phyloP scores from a whole-genome alignment of 2,329 filamentous ascomycete genomes.

The Nigrograna mackinnonii region DNA sequence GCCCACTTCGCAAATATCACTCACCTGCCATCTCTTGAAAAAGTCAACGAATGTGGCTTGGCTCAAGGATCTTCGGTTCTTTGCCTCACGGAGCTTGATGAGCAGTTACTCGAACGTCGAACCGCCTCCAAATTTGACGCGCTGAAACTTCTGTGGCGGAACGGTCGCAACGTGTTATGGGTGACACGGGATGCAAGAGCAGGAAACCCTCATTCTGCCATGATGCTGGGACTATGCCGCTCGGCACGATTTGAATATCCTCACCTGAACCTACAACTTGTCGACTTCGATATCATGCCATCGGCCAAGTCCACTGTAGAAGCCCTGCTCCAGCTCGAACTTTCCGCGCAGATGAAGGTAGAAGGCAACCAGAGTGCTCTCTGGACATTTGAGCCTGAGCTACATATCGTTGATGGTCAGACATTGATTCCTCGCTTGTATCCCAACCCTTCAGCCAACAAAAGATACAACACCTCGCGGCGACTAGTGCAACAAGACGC shows the following conservation, averaged over 20 bases:
- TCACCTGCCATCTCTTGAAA: conserved; percentile 1
- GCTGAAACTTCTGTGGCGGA: conserved; percentile 7
- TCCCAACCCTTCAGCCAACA: conserved; percentile 10
- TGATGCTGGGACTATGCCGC: conserved; percentile 15
- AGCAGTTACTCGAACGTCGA: conserved; percentile 8
- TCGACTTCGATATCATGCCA: conserved; percentile 6
- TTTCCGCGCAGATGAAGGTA: too few species aligned
- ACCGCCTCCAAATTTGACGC: conserved; percentile 7
- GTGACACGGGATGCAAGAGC: conserved; percentile 17
- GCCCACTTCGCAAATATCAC: conserved; percentile 1
- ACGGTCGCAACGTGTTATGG: conserved; percentile 22
- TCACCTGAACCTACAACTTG: conserved; percentile 6
- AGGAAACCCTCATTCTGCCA: conserved; percentile 18
- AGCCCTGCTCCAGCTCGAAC: too few species aligned
- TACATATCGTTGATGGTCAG: conserved; percentile 3
- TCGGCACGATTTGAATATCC: conserved; percentile 3
- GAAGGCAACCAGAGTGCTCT: too few species aligned
- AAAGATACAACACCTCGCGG: conserved; percentile 20
- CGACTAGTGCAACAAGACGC: conserved; percentile 13
- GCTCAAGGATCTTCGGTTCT: conserved; percentile 2
- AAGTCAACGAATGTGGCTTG: background rate
- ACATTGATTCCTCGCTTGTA: conserved; percentile 7
- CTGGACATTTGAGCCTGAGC: conserved; percentile 12
- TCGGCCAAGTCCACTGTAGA: too few species aligned
- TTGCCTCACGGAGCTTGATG: conserved; percentile 10